These are phyloP conservation scores for Jackrogersella minutella DNA, from an alignment of 495 filamentous ascomycete species.

Conservation along the genomic window DNA sequence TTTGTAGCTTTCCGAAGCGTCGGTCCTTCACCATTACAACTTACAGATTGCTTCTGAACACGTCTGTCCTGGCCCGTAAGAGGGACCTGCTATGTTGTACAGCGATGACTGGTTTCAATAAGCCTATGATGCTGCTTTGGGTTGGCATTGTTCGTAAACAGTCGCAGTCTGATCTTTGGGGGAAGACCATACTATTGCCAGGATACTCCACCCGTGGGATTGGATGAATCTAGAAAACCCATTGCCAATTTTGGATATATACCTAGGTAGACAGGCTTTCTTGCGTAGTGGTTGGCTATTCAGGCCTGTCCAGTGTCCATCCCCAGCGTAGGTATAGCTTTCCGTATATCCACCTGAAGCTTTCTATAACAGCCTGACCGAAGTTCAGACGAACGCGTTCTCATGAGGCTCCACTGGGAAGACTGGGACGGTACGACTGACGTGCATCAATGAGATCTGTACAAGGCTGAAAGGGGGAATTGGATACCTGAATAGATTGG, in stretches of 20 bases:
- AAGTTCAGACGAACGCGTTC: constrained; percentile 36
- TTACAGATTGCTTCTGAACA: constrained; percentile 20
- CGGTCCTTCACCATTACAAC: constrained; percentile 6
- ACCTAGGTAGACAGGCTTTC: constrained; percentile 5
- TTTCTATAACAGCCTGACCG: neutral
- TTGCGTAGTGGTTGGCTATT: constrained; percentile 18
- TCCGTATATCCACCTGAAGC: constrained; percentile 21
- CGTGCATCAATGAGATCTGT: constrained; percentile 46
- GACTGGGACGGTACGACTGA: constrained; percentile 40
- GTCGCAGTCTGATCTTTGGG: constrained; percentile 2
- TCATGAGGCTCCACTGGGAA: constrained; percentile 35
- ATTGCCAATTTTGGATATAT: constrained; percentile 14
- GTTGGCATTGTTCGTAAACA: constrained; percentile 7
- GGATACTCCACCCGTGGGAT: constrained; percentile 24
- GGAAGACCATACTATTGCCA: constrained; percentile 17
- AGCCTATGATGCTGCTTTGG: neutral
- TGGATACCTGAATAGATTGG: constrained; percentile 34
- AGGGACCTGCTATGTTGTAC: constrained; percentile 33
- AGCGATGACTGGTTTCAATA: constrained; percentile 23
- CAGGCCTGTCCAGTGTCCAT: neutral
- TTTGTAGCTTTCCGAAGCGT: neutral
- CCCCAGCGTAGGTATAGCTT: too few species aligned
- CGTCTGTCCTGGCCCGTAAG: constrained; percentile 7
- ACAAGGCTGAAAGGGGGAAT: constrained; percentile 49
- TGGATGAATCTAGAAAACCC: constrained; percentile 10